These are phyloP conservation scores for Daldinia sp. DNA, from an alignment of 2,329 filamentous ascomycete genomes.

Conservation along the genomic window DNA sequence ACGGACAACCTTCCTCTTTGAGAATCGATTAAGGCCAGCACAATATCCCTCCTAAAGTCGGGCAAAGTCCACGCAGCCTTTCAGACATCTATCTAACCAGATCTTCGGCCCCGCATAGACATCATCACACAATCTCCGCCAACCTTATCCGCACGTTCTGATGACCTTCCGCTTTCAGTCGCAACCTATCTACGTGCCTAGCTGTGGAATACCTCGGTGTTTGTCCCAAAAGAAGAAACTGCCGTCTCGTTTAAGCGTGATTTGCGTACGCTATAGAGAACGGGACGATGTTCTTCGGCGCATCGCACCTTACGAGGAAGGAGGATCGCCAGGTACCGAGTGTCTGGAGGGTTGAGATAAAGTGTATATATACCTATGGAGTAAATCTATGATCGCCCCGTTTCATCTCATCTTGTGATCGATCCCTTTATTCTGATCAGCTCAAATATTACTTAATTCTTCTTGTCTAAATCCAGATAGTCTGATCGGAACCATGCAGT, in stretches of 20 bases:
- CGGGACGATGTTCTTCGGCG: constrained; percentile 7
- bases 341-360: background rate
- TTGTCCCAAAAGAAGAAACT: constrained; percentile 34
- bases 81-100: background rate
- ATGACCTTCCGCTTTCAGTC: constrained; percentile 40
- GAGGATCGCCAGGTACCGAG: constrained; percentile 28
- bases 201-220: constrained; percentile 32
- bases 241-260: constrained; percentile 5
- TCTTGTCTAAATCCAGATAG: background rate
- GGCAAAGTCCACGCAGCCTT: constrained; percentile 4
- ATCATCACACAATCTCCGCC: constrained; percentile 33
- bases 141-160: constrained; percentile 42
- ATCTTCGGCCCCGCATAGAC: constrained; percentile 11
- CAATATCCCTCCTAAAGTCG: background rate
- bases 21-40: no score
- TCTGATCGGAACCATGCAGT: constrained; percentile 30
- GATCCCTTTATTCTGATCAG: background rate
- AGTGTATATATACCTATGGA: constrained; percentile 13
- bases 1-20: no score
- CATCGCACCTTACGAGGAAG: constrained; percentile 26
- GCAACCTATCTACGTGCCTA: constrained; percentile 8
- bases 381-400: background rate
- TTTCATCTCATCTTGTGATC: background rate
- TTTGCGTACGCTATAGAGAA: constrained; percentile 3
- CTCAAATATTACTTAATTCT: constrained; percentile 10